Evolutionary conservation across 345 rosid species (phyloP).

Genomic region (Eucalyptus brandiana): DNA sequence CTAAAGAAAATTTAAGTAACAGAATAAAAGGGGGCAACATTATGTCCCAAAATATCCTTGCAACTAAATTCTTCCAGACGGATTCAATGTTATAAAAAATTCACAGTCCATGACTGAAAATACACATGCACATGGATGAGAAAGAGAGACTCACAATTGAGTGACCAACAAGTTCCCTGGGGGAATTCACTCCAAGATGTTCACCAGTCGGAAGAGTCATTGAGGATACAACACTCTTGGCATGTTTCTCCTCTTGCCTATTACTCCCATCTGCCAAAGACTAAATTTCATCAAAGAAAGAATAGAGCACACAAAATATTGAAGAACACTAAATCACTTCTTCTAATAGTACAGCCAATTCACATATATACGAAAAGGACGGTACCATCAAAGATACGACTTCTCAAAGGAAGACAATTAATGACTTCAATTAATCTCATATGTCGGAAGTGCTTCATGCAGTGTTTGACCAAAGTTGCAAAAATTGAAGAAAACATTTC

Average conservation of each 20-base stretch:
- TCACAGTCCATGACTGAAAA: neutral
- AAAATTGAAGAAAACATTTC: neutral
- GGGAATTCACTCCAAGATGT: slow-evolving; percentile 27
- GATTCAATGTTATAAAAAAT: neutral
- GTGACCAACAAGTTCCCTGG: slow-evolving; percentile 61
- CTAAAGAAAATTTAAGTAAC: neutral
- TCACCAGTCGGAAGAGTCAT: slow-evolving; percentile 6
- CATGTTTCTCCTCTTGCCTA: slow-evolving; percentile 11
- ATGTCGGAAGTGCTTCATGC: neutral
- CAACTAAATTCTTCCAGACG: neutral
- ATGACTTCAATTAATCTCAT: neutral
- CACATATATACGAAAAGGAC: neutral
- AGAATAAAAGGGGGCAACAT: neutral
- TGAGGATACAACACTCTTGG: slow-evolving; percentile 5
- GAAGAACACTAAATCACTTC: neutral
- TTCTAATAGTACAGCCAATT: neutral
- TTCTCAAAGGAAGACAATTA: neutral
- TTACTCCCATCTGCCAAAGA: slow-evolving; percentile 16
- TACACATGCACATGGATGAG: neutral
- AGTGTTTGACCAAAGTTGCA: neutral
- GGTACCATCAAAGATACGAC: neutral
- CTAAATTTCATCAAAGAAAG: neutral
- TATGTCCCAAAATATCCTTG: neutral
- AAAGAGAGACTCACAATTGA: slow-evolving; percentile 32
- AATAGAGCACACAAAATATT: neutral